Evolutionary conservation across 495 filamentous ascomycete genomes (phyloP).

Genomic region (Thozetella sp.): DNA sequence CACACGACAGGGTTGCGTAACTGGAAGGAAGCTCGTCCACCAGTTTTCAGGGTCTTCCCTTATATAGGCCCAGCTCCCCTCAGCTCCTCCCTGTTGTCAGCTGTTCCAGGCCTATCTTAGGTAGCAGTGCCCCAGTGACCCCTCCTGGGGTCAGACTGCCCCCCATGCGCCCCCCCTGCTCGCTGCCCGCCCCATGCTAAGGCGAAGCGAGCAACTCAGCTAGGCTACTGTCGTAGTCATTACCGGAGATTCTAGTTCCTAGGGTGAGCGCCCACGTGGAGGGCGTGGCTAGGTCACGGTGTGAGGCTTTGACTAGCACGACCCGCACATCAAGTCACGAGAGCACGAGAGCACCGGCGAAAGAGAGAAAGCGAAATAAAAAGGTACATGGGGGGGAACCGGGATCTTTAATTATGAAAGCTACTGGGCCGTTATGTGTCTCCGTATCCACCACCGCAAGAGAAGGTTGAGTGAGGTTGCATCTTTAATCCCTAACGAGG

Average conservation of each 20-base stretch:
- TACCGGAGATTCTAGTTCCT: too few species aligned
- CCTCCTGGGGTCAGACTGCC: too few species aligned
- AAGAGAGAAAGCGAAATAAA: background rate
- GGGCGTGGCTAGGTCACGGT: background rate
- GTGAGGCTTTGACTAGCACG: too few species aligned
- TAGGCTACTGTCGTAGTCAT: too few species aligned
- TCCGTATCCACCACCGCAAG: background rate
- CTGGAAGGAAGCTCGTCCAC: too few species aligned
- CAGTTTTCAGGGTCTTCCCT: background rate
- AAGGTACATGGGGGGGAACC: constrained; percentile 4
- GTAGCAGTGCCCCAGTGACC: background rate
- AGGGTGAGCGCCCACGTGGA: too few species aligned
- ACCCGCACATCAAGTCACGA: background rate
- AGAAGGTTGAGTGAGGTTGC: too few species aligned
- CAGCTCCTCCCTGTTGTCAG: background rate
- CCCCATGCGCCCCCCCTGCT: background rate
- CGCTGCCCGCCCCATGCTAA: too few species aligned
- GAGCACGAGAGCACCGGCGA: background rate
- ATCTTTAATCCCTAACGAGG: too few species aligned
- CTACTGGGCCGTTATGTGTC: constrained; percentile 15
- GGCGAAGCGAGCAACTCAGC: too few species aligned
- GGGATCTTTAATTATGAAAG: constrained; percentile 27
- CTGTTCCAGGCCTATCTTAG: background rate
- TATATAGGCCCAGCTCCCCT: background rate
- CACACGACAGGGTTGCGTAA: too few species aligned